A percentile compares a stretch with the other conserved stretches of the same genome.
Conservation (phyloP, 768 basidiomycete species). For the Lactifluus rugatus region DNA sequence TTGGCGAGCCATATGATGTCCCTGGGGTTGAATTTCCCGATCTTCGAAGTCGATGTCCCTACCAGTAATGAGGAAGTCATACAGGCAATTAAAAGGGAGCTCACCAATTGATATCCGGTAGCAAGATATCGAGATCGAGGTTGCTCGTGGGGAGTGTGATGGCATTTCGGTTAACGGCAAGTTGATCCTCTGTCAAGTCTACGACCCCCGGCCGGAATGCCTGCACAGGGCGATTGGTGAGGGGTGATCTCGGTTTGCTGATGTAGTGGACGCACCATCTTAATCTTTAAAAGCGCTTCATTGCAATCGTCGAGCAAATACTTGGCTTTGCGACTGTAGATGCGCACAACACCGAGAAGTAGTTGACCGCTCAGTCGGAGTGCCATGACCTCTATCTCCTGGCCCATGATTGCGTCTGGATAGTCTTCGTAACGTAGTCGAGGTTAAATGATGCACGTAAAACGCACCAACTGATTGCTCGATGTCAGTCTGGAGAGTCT, state of each 20-base stretch:
- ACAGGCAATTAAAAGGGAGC: slow-evolving; percentile 14
- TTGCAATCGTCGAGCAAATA: slow-evolving; percentile 97
- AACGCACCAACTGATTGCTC: slow-evolving; percentile 81
- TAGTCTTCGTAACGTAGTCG: not conserved
- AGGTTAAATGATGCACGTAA: not conserved
- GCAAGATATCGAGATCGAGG: slow-evolving; percentile 69
- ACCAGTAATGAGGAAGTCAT: slow-evolving; percentile 14
- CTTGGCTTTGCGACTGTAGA: slow-evolving; percentile 96
- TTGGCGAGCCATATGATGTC: slow-evolving; percentile 73
- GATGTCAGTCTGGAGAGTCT: slow-evolving; percentile 91
- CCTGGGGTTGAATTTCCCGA: slow-evolving; percentile 51
- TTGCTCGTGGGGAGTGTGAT: slow-evolving; percentile 77
- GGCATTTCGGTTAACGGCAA: slow-evolving; percentile 75
- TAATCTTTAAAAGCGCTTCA: slow-evolving; percentile 89
- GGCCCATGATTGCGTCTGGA: slow-evolving; percentile 83
- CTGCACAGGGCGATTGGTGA: slow-evolving; percentile 30
- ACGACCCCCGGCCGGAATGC: slow-evolving; percentile 93
- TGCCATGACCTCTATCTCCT: slow-evolving; percentile 89
- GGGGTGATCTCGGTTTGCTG: not conserved
- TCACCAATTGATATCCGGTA: slow-evolving; percentile 77
- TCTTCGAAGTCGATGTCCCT: slow-evolving; percentile 80
- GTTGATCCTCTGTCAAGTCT: slow-evolving; percentile 92
- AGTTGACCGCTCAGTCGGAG: slow-evolving; percentile 95
- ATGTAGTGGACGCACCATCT: slow-evolving; percentile 51
- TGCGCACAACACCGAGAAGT: slow-evolving; percentile 91